Conservation (phyloP, 345 rosid species). For the Schrenkiella parvula region DNA sequence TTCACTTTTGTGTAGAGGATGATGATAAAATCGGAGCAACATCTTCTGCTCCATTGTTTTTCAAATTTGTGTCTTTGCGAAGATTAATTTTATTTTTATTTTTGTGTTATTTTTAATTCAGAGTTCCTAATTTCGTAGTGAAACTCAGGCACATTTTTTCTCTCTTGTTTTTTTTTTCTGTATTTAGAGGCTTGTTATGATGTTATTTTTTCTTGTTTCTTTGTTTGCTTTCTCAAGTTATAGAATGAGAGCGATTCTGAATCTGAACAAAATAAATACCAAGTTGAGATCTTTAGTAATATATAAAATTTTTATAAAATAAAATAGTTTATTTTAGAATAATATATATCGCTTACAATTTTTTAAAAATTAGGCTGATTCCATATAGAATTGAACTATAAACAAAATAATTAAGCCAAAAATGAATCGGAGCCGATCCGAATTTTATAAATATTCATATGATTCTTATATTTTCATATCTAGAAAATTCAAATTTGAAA, state of each 20-base stretch:
- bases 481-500: too few species aligned
- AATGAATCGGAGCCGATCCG: too few species aligned
- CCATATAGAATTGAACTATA: background rate
- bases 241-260: too few species aligned
- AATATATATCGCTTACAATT: too few species aligned
- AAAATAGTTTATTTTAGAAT: too few species aligned
- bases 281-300: too few species aligned
- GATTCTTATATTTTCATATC: too few species aligned
- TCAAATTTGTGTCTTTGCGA: slow-evolving; percentile 17
- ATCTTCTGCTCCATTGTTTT: slow-evolving; percentile 35
- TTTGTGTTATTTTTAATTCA: slow-evolving; percentile 8
- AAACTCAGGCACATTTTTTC: slow-evolving; percentile 12
- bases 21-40: slow-evolving; percentile 29
- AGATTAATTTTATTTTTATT: slow-evolving; percentile 28
- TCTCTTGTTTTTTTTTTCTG: background rate
- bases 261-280: too few species aligned
- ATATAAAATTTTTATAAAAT: too few species aligned
- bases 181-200: background rate
- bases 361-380: too few species aligned
- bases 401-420: too few species aligned
- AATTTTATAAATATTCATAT: too few species aligned
- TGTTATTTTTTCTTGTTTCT: background rate
- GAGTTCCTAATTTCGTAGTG: slow-evolving; percentile 17
- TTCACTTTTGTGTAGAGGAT: slow-evolving; percentile 34
- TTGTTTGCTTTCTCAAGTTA: slow-evolving; percentile 16